Conservation (phyloP, 1,284 basidiomycete genomes). For the Calocybe gambosa region DNA sequence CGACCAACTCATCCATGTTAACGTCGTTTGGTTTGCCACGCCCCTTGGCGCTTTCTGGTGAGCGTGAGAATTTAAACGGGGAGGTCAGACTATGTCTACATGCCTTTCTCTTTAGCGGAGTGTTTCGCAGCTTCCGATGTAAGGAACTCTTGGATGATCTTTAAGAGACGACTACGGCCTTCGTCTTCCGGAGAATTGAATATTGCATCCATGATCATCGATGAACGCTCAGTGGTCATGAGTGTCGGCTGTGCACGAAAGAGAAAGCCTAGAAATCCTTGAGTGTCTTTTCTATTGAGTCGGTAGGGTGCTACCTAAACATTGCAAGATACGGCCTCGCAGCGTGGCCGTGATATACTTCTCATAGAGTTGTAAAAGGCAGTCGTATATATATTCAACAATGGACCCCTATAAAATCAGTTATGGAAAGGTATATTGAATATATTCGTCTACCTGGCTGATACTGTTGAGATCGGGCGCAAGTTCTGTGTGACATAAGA, state of each 20-base stretch:
- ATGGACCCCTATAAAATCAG: conserved; percentile 52
- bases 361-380: conserved; percentile 66
- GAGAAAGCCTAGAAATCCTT: conserved; percentile 59
- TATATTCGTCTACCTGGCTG: conserved; percentile 38
- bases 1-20: conserved; percentile 89
- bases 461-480: conserved; percentile 55
- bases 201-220: conserved; percentile 84
- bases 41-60: conserved; percentile 30
- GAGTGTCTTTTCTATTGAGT: neutral
- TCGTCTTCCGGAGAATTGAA: conserved; percentile 71
- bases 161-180: conserved; percentile 67
- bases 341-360: conserved; percentile 50
- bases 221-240: conserved; percentile 75
- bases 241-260: conserved; percentile 90
- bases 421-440: conserved; percentile 2
- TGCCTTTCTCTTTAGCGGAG: conserved; percentile 60
- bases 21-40: conserved; percentile 51
- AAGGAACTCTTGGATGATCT: conserved; percentile 88
- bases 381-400: conserved; percentile 75
- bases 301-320: conserved; percentile 54
- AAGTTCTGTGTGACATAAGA: conserved; percentile 34
- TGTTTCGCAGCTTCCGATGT: conserved; percentile 76
- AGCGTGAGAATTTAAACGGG: neutral
- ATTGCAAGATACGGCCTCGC: conserved; percentile 68
- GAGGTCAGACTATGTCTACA: neutral